phyloP scores from a whole-genome alignment of 1,284 basidiomycete genomes.

The Cryptococcus sp. region DNA sequence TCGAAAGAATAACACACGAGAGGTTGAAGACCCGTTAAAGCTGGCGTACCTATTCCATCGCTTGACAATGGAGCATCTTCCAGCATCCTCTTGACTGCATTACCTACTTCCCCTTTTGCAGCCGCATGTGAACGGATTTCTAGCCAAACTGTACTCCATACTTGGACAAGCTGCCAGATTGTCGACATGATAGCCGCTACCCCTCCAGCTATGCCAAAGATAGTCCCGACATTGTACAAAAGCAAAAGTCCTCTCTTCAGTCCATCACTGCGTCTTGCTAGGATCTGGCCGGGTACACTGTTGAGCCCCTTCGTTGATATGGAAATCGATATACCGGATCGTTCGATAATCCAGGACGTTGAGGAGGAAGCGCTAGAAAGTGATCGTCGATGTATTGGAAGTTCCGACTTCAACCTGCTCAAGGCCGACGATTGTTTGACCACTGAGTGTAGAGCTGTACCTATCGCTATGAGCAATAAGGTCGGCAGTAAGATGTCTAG shows the following conservation, averaged over 20 bases:
- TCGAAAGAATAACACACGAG: slow-evolving; percentile 22
- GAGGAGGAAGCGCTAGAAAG: neutral
- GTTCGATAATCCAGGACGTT: neutral
- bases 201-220: neutral
- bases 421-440: neutral
- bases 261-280: neutral
- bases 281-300: neutral
- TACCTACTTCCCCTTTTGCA: neutral
- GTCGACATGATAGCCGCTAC: neutral
- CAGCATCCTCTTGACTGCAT: neutral
- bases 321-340: neutral
- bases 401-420: neutral
- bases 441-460: too few species aligned
- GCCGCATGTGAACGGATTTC: neutral
- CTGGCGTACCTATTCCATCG: neutral
- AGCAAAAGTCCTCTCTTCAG: neutral
- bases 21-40: slow-evolving; percentile 22
- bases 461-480: neutral
- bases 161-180: neutral
- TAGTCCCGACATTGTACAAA: neutral
- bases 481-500: neutral
- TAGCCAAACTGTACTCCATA: neutral
- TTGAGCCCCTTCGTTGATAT: neutral
- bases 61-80: neutral
- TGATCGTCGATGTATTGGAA: neutral